Conservation (phyloP, 2,329 filamentous ascomycete genomes). For the Xylaria multiplex region DNA sequence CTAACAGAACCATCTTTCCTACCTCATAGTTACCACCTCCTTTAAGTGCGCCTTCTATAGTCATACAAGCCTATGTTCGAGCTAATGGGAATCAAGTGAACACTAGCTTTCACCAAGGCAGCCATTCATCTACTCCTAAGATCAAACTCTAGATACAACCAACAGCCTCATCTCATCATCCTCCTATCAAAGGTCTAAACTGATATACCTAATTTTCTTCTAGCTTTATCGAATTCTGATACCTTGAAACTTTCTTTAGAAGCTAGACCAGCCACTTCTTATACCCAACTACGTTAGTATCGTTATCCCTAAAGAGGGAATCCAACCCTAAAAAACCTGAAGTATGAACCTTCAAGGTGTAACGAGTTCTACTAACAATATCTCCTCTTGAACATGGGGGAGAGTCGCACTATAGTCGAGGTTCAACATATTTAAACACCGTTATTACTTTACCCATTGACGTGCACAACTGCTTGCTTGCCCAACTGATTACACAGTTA, state of each 20-base stretch:
- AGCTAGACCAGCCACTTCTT: not conserved
- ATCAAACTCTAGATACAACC: not conserved
- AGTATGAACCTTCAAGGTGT: not conserved
- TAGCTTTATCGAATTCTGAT: not conserved
- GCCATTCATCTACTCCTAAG: not conserved
- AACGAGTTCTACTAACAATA: not conserved
- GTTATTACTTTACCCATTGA: not conserved
- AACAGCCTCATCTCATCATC: not conserved
- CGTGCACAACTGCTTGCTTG: too few relatives aligned
- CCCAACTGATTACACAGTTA: too few relatives aligned
- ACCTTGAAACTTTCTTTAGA: not conserved
- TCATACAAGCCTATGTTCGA: not conserved
- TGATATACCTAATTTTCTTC: not conserved
- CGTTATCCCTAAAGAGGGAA: not conserved
- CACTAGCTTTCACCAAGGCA: not conserved
- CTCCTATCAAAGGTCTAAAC: not conserved
- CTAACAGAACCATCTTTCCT: not conserved
- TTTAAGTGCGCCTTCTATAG: not conserved
- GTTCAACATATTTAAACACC: not conserved
- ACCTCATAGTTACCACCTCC: slow-evolving; percentile 1
- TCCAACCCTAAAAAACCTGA: not conserved
- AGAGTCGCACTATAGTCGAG: not conserved
- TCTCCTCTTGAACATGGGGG: not conserved
- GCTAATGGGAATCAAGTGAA: not conserved
- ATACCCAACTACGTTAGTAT: not conserved